Conservation (phyloP, 2,329 filamentous ascomycete species). For the Ophiostoma pallidulum region DNA sequence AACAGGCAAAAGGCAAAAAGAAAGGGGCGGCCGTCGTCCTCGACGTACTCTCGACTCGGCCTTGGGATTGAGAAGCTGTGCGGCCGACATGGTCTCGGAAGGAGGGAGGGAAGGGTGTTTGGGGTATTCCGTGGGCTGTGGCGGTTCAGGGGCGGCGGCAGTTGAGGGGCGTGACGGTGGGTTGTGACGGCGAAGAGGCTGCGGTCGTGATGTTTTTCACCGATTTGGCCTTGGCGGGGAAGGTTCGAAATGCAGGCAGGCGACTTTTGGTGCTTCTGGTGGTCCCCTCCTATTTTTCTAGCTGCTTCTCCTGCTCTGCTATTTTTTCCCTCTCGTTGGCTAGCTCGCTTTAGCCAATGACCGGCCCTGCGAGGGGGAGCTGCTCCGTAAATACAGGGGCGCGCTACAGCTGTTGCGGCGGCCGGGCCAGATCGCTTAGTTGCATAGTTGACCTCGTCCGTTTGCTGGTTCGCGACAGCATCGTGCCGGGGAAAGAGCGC, state of each 20-base stretch:
- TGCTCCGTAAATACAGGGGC: too few relatives aligned
- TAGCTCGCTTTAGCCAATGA: background rate
- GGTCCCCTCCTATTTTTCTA: background rate
- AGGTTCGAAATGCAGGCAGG: background rate
- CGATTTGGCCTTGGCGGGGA: conserved; percentile 14
- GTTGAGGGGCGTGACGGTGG: background rate
- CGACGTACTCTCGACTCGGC: conserved; percentile 83
- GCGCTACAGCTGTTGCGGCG: too few relatives aligned
- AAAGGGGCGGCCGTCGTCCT: conserved; percentile 13
- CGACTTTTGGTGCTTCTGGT: background rate
- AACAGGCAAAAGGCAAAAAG: background rate
- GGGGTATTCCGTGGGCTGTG: background rate
- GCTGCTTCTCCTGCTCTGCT: too few relatives aligned
- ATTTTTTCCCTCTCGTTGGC: background rate
- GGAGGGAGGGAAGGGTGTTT: background rate
- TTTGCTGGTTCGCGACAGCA: too few relatives aligned
- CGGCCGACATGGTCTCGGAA: conserved; percentile 69
- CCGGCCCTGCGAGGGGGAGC: too few relatives aligned
- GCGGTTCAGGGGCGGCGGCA: background rate
- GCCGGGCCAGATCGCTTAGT: too few relatives aligned
- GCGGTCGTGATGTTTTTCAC: conserved; percentile 10
- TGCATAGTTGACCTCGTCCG: too few relatives aligned
- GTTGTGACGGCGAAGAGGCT: background rate
- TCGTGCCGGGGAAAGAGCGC: too few relatives aligned
- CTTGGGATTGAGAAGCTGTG: conserved; percentile 97